phyloP scores from a whole-genome alignment of 345 rosid genomes.

The Citrus sp. region DNA sequence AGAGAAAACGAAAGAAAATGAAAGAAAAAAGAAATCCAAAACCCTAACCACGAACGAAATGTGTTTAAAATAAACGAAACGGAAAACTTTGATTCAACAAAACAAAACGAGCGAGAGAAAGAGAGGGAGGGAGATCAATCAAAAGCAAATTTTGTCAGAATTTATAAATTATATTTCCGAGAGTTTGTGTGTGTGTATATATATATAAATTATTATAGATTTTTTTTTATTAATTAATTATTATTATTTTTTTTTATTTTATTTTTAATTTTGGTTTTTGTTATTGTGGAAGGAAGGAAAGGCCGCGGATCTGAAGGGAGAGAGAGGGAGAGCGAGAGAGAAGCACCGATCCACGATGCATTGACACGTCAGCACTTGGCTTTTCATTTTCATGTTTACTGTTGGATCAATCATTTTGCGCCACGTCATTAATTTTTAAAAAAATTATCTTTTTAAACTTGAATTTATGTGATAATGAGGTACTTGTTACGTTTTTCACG shows the following conservation, averaged over 20 bases:
- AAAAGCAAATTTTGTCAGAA: neutral
- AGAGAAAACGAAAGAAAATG: neutral
- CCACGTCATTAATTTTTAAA: neutral
- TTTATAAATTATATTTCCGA: neutral
- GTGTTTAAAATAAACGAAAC: neutral
- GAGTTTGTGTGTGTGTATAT: neutral
- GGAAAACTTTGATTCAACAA: neutral
- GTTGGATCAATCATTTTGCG: neutral
- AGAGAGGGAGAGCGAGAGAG: neutral
- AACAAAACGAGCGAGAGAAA: neutral
- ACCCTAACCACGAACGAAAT: neutral
- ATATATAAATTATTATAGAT: neutral
- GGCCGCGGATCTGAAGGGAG: slow-evolving; percentile 36
- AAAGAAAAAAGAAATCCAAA: neutral
- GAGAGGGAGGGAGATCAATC: slow-evolving; percentile 6
- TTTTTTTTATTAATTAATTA: neutral
- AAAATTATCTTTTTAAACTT: neutral
- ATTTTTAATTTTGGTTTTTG: slow-evolving; percentile 18
- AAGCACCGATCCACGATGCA: neutral
- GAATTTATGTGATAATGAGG: neutral
- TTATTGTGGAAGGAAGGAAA: slow-evolving; percentile 11
- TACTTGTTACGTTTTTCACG: no score
- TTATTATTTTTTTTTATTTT: neutral
- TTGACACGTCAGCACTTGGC: slow-evolving; percentile 22
- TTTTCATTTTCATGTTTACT: neutral